phyloP scores from a whole-genome alignment of 495 filamentous ascomycete species.

The Penicillium roqueforti region DNA sequence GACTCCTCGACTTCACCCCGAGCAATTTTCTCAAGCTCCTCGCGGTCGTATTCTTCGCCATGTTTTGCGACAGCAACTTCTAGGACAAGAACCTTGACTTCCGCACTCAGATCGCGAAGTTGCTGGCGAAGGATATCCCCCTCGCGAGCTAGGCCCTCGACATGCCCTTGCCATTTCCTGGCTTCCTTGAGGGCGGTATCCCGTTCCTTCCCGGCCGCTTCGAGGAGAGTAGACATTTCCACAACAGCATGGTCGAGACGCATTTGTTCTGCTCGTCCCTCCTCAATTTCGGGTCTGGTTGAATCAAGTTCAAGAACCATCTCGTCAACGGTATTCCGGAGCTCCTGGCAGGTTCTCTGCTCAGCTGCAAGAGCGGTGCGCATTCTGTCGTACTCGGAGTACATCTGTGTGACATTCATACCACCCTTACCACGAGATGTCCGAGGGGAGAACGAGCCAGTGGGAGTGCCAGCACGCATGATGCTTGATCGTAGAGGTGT shows the following conservation, averaged over 20 bases:
- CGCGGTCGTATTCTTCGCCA: conserved; percentile 66
- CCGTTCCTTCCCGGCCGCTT: conserved; percentile 51
- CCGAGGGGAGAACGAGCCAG: conserved; percentile 53
- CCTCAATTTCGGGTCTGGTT: conserved; percentile 58
- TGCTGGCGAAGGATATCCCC: conserved; percentile 76
- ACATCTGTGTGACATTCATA: conserved; percentile 63
- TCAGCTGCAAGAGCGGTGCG: conserved; percentile 59
- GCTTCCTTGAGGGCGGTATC: conserved; percentile 56
- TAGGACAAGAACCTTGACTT: conserved; percentile 82
- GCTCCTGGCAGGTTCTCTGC: conserved; percentile 63
- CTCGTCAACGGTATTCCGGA: conserved; percentile 72
- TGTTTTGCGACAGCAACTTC: conserved; percentile 76
- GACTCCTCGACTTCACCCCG: conserved; percentile 58
- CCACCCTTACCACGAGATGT: conserved; percentile 53
- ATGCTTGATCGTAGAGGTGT: conserved; percentile 42
- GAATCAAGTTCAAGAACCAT: conserved; percentile 62
- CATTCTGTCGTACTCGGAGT: conserved; percentile 59
- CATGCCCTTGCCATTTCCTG: conserved; percentile 68
- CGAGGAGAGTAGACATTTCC: conserved; percentile 70
- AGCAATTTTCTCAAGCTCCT: conserved; percentile 69
- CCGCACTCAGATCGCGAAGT: conserved; percentile 83
- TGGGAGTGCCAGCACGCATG: conserved; percentile 38
- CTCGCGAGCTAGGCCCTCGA: conserved; percentile 67
- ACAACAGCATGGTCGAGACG: conserved; percentile 61
- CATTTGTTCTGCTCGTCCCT: conserved; percentile 52